Percentiles rank a stretch among this genome's conserved stretches.
Evolutionary conservation across 1,139 yeast genomes (phyloP).

Genomic region (Lodderomyces parapsilosis): DNA sequence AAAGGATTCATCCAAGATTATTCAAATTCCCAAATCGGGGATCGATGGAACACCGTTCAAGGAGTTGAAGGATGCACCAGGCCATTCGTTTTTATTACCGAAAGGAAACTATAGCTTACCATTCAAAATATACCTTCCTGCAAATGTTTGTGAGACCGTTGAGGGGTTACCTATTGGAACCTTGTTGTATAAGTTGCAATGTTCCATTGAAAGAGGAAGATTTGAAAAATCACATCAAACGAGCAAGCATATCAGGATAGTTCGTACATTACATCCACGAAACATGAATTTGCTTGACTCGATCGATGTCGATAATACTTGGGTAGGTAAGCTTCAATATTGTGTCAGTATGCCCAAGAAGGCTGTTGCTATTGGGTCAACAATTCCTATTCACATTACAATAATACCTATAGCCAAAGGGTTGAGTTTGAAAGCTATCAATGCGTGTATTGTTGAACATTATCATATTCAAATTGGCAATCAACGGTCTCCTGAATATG

Average conservation of each 20-base stretch:
- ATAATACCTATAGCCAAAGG: constrained; percentile 64
- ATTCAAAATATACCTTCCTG: constrained; percentile 54
- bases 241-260: constrained; percentile 33
- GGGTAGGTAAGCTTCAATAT: constrained; percentile 68
- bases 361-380: constrained; percentile 62
- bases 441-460: constrained; percentile 54
- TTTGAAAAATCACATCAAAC: constrained; percentile 42
- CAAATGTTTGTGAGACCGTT: constrained; percentile 62
- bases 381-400: constrained; percentile 49
- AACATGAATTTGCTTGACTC: constrained; percentile 52
- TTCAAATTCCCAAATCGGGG: constrained; percentile 36
- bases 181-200: constrained; percentile 53
- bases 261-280: constrained; percentile 53
- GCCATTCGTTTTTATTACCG: constrained; percentile 49
- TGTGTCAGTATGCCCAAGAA: constrained; percentile 54
- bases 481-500: constrained; percentile 45
- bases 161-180: constrained; percentile 63
- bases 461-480: constrained; percentile 35
- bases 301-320: constrained; percentile 58
- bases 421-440: constrained; percentile 44
- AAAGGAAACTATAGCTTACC: constrained; percentile 70
- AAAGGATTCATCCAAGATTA: constrained; percentile 13
- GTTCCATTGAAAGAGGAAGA: constrained; percentile 54
- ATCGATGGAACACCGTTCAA: constrained; percentile 47
- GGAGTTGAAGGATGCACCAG: constrained; percentile 19